These are phyloP conservation scores for Stachybotrys chlorohalonatus DNA, from an alignment of 2,329 filamentous ascomycete genomes.

Conservation along the genomic window DNA sequence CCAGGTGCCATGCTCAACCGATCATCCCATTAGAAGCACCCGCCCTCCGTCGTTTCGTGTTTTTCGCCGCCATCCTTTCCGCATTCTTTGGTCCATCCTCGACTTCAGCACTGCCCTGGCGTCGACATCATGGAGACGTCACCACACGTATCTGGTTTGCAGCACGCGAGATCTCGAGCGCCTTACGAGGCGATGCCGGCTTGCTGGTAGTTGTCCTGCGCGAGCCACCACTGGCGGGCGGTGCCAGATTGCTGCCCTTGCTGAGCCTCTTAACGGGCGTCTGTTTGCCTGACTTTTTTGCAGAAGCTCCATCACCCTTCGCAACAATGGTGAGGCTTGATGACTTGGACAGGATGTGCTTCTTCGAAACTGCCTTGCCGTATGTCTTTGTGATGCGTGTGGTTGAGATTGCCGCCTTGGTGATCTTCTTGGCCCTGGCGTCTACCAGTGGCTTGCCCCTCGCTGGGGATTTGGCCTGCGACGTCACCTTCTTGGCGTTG, in stretches of 20 bases:
- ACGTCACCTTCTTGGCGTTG: conserved; percentile 16
- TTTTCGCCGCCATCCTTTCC: too few species aligned
- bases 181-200: conserved; percentile 9
- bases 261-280: conserved; percentile 4
- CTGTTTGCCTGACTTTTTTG: conserved; percentile 3
- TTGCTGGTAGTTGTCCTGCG: neutral
- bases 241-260: conserved; percentile 1
- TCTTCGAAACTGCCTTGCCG: conserved; percentile 11
- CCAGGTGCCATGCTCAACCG: too few species aligned
- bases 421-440: conserved; percentile 17
- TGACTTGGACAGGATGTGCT: conserved; percentile 8
- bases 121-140: neutral
- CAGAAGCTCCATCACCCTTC: conserved; percentile 4
- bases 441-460: conserved; percentile 16
- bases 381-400: conserved; percentile 21
- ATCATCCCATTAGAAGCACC: too few species aligned
- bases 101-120: too few species aligned
- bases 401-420: conserved; percentile 8
- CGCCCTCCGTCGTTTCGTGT: too few species aligned
- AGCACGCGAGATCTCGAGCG: conserved; percentile 9
- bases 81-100: too few species aligned
- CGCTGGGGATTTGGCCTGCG: conserved; percentile 13
- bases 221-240: neutral
- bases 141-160: conserved; percentile 11
- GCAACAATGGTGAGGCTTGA: conserved; percentile 11